Base-by-base conservation (phyloP, 2,329 filamentous ascomycete genomes). In the Pestalotiopsis sp. region DNA sequence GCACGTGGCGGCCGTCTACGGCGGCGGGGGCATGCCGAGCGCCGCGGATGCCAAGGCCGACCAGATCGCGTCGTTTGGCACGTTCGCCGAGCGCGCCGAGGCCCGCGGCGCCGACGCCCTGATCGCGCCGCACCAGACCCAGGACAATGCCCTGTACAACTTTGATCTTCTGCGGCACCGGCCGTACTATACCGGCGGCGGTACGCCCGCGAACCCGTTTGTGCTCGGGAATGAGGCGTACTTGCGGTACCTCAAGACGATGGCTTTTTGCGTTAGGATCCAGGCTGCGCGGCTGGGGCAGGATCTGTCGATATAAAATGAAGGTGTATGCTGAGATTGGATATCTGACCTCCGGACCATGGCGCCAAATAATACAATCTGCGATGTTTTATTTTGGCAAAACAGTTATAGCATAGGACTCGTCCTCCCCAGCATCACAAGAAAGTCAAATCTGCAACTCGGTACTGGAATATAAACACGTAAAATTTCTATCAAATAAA, bases 1-100 rank as follows among this genome's bases (percentile, higher is more conserved):
- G 64, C 72, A 75, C n/a, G 66, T 69, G 0, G 75, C 73, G 1
- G 75, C 73, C 11, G 64, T 75, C 13, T 76, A 73, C 57, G 73
- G 74, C n/a, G 74, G 75, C 39, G 70, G 70, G 7, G 74, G 74
- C 3, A 66, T 72, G 3, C 71, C 73, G 1, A 68, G 62, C 23
- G 60, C 60, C 6, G 74, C 72, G 2, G 61, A 64, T 1, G 70
- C 73, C 41, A 75, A 72, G 31, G 69, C 68, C 2, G 64, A 60
- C 6, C 75, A 76, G 52, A 70, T 76, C 20, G 45, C 69, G 38
- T 74, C 70, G 17, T 73, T 73, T 64, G 66, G 36, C 11, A 67
- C 64, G 41, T 74, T 66, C n/a, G 31, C 31, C 14, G 25, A 57
- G 3, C 59, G 70, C 7, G 71, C 70, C 2, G 31, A 69, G 59